Conservation (phyloP, 2,329 filamentous ascomycete genomes). For the Onygena corvina region DNA sequence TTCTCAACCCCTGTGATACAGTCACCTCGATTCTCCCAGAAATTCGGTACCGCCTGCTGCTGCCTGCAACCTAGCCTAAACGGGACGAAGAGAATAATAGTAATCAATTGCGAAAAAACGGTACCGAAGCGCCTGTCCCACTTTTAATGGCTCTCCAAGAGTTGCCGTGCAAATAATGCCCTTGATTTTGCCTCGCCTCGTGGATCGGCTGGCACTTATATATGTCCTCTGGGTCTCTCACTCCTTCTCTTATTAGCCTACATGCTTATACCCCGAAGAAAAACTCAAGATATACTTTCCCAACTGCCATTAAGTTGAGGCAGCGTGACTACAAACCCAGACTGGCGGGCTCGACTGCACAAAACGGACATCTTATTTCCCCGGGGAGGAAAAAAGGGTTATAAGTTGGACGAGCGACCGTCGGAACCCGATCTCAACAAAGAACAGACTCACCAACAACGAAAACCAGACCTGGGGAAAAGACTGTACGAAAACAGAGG, state of each 20-base stretch:
- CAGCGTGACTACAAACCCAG: not conserved
- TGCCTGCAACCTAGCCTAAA: not conserved
- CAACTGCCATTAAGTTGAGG: not conserved
- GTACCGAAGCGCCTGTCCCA: conserved; percentile 1
- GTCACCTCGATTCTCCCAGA: conserved; percentile 6
- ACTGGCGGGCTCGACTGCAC: not conserved
- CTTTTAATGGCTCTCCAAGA: conserved; percentile 1
- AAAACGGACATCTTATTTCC: not conserved
- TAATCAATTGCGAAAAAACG: not conserved
- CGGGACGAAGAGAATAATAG: not conserved
- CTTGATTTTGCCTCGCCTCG: not conserved
- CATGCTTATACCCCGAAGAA: not conserved
- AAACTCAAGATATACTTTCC: conserved; percentile 4
- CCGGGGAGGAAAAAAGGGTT: not conserved
- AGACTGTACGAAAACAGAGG: not conserved
- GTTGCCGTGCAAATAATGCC: not conserved
- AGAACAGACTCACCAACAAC: not conserved
- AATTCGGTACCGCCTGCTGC: conserved; percentile 5
- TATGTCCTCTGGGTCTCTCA: not conserved
- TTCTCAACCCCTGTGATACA: not conserved
- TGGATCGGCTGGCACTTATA: conserved; percentile 3
- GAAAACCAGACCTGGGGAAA: not conserved
- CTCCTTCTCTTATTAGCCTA: not conserved
- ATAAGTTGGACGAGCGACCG: not conserved
- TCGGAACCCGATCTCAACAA: conserved; percentile 1